Base-by-base conservation (phyloP, 805 yeast genomes). In the Zygoascus flipseniorum region DNA sequence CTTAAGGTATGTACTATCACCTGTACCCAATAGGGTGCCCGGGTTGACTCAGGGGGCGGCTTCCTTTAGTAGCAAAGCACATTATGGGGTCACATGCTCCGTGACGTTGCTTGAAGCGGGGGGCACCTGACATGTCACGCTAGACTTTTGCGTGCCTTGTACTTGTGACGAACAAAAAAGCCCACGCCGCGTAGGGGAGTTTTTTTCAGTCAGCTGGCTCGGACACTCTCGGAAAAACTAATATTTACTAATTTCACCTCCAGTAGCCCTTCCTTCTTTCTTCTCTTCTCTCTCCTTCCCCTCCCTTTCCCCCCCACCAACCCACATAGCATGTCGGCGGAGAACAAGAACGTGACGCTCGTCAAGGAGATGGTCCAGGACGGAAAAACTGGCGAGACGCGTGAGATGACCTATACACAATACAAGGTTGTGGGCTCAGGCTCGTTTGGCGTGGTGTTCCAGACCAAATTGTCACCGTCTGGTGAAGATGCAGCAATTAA, bases 381-480 rank as follows among this genome's bases (percentile, higher is more conserved):
- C 61, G 90, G 92, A 43, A 82, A 77, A 63, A 79, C 84, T 8
- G 89, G 86, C 52, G 81, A 81, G 57, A 63, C 73, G 31, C 73
- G 75, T 50, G 77, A 79, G 50, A 78, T 92, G 53, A 80, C 83
- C 48, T 89, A 87, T 71, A 85, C 90, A 16, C 89, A 85, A 62
- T 80, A 87, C 43, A 85, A 87, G 60, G 89, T 90, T 77, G 93
- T 92, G 43, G 99, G 99, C n/a, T 95, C 88, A 69, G 99, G 99
- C 10, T 90, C 98, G n/a, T 93, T 93, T 72, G 99, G 99, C 2
- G 90, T 89, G 35, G 99, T 93, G n/a, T 89, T 89, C 67, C 93
- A 88, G 60, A 89, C 96, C 6, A 82, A 80, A 55, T 74, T 93
- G 42, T 65, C 79, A 56, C 89, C 92, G 16, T 76, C 85, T 20